These are phyloP conservation scores for Cyclotella atomus DNA, from an alignment of 108 stramenopile species.

Conservation along the genomic window DNA sequence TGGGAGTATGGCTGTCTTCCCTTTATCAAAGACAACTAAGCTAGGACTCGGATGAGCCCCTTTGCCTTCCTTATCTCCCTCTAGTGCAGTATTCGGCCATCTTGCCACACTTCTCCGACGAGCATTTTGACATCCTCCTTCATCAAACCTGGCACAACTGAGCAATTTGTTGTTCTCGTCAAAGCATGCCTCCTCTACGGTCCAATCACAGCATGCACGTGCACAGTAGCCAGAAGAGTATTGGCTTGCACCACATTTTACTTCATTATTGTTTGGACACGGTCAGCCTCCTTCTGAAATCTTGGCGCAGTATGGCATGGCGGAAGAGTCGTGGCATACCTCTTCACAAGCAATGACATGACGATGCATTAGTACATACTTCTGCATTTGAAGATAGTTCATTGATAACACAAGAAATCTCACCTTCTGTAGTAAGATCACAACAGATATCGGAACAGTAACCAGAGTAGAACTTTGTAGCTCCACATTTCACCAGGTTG, in stretches of 20 bases:
- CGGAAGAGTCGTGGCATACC: background rate
- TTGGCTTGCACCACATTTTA: slow-evolving; percentile 9
- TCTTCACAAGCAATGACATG: background rate
- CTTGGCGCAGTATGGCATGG: background rate
- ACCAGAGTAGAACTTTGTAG: background rate
- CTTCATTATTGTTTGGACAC: background rate
- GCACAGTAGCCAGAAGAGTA: slow-evolving; percentile 5
- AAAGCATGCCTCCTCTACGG: slow-evolving; percentile 3
- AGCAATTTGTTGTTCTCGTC: background rate
- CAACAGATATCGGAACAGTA: slow-evolving; percentile 20
- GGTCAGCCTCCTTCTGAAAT: slow-evolving; percentile 7
- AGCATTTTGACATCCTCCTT: background rate
- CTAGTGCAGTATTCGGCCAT: too few relatives aligned
- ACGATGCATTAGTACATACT: too few relatives aligned
- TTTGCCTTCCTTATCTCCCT: too few relatives aligned
- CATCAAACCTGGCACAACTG: background rate
- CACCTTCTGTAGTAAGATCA: slow-evolving; percentile 13
- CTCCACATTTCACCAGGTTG: slow-evolving; percentile 13
- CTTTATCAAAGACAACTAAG: too few relatives aligned
- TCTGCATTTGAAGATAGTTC: background rate
- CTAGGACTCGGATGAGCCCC: too few relatives aligned
- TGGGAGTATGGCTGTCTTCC: too few relatives aligned
- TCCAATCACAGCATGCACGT: slow-evolving; percentile 11
- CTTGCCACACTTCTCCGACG: background rate
- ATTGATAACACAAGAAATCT: background rate